Evolutionary conservation across 2,329 filamentous ascomycete species (phyloP).

Genomic region (Pseudogymnoascus sp.): DNA sequence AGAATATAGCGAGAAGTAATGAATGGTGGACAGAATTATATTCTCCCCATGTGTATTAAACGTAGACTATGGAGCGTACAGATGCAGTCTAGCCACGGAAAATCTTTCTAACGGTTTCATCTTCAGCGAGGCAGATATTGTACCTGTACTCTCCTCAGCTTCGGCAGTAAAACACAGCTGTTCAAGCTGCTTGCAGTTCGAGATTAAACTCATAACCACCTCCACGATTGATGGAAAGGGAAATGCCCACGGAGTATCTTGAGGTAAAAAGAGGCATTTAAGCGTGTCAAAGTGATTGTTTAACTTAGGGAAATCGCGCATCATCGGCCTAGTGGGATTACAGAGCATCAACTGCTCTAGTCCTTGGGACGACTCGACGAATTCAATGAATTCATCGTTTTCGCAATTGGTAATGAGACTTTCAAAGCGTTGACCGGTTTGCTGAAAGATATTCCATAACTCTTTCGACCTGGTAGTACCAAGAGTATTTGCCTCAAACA

Average conservation of each 20-base stretch:
- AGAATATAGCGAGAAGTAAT: too few species aligned
- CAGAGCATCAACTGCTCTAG: neutral
- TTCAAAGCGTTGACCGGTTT: neutral
- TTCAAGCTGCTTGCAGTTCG: neutral
- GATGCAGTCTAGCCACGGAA: too few species aligned
- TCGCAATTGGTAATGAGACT: neutral
- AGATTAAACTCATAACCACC: neutral
- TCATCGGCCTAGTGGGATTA: neutral
- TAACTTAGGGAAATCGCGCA: neutral
- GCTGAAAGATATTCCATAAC: neutral
- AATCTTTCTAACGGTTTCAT: too few species aligned
- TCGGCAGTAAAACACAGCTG: neutral
- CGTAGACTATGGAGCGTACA: too few species aligned
- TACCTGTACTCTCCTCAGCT: too few species aligned
- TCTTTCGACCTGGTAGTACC: neutral
- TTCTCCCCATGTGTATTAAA: too few species aligned
- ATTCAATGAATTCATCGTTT: neutral
- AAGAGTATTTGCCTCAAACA: neutral
- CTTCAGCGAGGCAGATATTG: too few species aligned
- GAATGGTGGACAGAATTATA: too few species aligned
- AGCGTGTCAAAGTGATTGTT: neutral
- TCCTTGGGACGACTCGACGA: neutral
- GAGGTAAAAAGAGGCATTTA: neutral
- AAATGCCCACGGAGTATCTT: neutral
- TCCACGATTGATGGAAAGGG: neutral